Evolutionary conservation across 768 basidiomycete genomes (phyloP), one percentile per base, ranked within the genome.

Genomic region (Xerocomellus intermedius): DNA sequence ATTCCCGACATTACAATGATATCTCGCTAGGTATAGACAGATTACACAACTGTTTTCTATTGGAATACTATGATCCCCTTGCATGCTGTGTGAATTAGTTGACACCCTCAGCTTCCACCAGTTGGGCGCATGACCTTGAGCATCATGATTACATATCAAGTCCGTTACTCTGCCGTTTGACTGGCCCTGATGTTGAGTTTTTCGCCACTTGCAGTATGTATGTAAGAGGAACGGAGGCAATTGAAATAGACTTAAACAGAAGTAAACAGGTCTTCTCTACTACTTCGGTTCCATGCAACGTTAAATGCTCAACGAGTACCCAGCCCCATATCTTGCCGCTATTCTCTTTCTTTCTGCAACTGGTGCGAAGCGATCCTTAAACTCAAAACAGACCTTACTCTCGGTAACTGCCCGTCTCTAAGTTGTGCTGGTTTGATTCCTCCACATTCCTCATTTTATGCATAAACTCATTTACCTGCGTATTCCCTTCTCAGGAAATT

Each of bases 21-120:
- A 68, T 69, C 67, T 69, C 61, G 39, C 52, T 57, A 60, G 53
- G 58, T 55, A 53, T 68, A 68, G 61, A 68, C 60, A 64, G 50
- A 59, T 55, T 55, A 58, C 50, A 58, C 50, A 30, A 12, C 39
- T 59, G 50, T 57, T 63, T 46, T 56, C 42, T 63, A 61, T 51
- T 53, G 57, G 48, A 55, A 50, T 55, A 37, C 50, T 43, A 54
- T 55, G 48, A 19, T 44, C 38, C 21, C 26, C 17, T 37, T 39
- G 46, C 26, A 19, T 52, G 50, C n/a, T 22, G 50, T 43, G 43
- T 45, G 39, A 33, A 21, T 32, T 13, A 35, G 28, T 22, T 21
- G 14, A 24, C 33, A 12, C 21, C 35, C 22, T 30, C 24, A n/a
- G 35, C 14, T 17, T 26, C 19, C n/a, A 12, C 30, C 22, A 22